These are phyloP conservation scores for Mercurialis annua DNA, from an alignment of 345 rosid genomes.

Conservation along the genomic window DNA sequence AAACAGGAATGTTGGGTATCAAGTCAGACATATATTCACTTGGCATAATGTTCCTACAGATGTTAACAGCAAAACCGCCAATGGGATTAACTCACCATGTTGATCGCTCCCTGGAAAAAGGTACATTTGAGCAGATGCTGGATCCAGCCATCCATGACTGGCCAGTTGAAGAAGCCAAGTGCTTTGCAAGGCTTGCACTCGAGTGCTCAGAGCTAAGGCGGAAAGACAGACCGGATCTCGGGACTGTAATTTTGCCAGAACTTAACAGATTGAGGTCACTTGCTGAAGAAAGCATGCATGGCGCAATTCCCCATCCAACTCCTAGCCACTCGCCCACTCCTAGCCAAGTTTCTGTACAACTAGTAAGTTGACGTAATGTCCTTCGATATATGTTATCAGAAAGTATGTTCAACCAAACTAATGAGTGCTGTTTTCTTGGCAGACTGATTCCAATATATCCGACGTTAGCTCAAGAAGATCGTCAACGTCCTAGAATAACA, in stretches of 20 bases:
- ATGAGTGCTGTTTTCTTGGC: neutral
- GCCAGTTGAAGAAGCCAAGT: constrained; percentile 73
- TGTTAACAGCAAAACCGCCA: constrained; percentile 67
- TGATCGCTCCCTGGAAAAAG: constrained; percentile 57
- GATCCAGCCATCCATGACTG: constrained; percentile 68
- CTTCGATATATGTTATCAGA: neutral
- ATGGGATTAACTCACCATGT: constrained; percentile 81
- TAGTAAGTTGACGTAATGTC: constrained; percentile 23
- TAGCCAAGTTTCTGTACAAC: constrained; percentile 36
- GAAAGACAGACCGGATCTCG: constrained; percentile 83
- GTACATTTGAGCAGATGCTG: constrained; percentile 46
- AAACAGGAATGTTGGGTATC: constrained; percentile 80
- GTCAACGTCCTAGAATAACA: neutral
- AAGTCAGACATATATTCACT: constrained; percentile 81
- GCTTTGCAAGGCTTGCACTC: constrained; percentile 58
- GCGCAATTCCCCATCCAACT: constrained; percentile 23
- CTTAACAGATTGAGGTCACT: constrained; percentile 57
- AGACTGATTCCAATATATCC: neutral
- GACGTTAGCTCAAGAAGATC: constrained; percentile 3
- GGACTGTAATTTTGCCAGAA: constrained; percentile 59
- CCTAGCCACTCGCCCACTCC: constrained; percentile 23
- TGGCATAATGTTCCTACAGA: constrained; percentile 74
- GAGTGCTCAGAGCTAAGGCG: constrained; percentile 71
- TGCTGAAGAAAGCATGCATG: constrained; percentile 48
- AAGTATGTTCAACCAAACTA: neutral